Percentiles rank a stretch among this genome's conserved stretches.
phyloP scores from a whole-genome alignment of 495 filamentous ascomycete genomes.

The Neurospora sublineolata region DNA sequence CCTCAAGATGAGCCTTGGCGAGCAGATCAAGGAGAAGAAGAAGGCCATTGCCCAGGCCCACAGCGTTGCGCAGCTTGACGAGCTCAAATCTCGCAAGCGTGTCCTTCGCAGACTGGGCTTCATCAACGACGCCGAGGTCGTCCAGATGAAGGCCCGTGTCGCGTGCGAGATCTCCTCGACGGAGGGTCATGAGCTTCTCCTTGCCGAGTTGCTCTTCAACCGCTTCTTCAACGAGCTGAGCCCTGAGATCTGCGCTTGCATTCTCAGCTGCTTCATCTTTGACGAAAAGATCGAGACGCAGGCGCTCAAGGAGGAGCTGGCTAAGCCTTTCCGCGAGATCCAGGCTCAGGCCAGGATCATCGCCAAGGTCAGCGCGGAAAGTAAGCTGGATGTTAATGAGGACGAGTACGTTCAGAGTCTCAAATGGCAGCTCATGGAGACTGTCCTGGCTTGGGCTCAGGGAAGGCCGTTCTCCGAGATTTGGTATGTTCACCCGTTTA shows the following conservation, averaged over 20 bases:
- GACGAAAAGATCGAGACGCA: constrained; percentile 80
- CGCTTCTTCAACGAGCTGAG: constrained; percentile 93
- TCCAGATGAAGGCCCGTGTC: constrained; percentile 89
- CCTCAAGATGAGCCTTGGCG: constrained; percentile 59
- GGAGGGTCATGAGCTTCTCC: constrained; percentile 72
- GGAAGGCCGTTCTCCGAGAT: constrained; percentile 89
- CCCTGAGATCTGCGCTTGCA: constrained; percentile 73
- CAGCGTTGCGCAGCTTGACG: constrained; percentile 82
- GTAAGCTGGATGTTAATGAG: constrained; percentile 80
- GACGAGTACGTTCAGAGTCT: constrained; percentile 82
- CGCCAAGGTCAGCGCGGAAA: constrained; percentile 86
- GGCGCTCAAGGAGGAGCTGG: constrained; percentile 67
- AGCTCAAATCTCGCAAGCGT: constrained; percentile 88
- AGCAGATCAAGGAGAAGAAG: constrained; percentile 75
- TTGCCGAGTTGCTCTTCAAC: constrained; percentile 89
- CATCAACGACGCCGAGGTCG: constrained; percentile 87
- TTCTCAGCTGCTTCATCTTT: constrained; percentile 88
- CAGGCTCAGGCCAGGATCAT: constrained; percentile 73
- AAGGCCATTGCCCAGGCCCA: constrained; percentile 75
- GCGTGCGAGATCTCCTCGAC: constrained; percentile 92
- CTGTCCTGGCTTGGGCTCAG: constrained; percentile 87
- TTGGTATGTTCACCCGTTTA: constrained; percentile 50
- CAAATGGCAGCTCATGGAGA: constrained; percentile 92
- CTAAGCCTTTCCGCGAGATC: constrained; percentile 74
- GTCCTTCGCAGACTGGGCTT: constrained; percentile 94